Base-by-base conservation (phyloP, 495 filamentous ascomycete species). In the Penicillium arizonense region DNA sequence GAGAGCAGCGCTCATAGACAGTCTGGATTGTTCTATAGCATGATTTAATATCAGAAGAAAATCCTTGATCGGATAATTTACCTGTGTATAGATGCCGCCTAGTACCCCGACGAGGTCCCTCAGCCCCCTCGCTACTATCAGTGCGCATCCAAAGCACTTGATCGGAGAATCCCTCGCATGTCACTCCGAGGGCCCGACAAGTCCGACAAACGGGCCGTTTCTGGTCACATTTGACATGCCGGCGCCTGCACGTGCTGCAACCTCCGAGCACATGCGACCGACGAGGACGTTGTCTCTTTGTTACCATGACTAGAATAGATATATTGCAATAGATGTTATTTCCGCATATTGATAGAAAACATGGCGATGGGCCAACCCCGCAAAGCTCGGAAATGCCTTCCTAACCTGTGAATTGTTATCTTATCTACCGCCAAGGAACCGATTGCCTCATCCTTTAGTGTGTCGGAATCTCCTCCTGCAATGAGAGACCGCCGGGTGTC, bases 401-500 rank as follows among this genome's bases (percentile, higher is more conserved):
- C 36, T 5, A 38, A 39, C 30, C 8, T 5, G 28, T 10, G 16
- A 14, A 10, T 30, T 28, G 45, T 44, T 55, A 50, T 50, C 45
- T 50, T 49, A 53, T 53, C 55, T 35, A 4, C 26, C 23, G 28
- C 28, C 28, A 30, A 30, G 28, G 72, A 37, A 34, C 43, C 65
- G 59, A 55, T 65, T 16, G 77, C 75, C 65, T 81, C 79, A 6
- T 51, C 47, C 4, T 69, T 66, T 13, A 84, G 71, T 12, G 69
- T 70, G 56, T 57, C 4, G 77, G 67, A 44, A 85, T 68, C 53
- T 78, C 71, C 8, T 82, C 74, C 59, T 78, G 28, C 2, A 30
- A 30, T 24, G 5, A 24, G 23, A 84, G 84, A 87, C 1, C 76
- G 80, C 8, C 87, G 62, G 18, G 18, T 18, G 18, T 18, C 18